Evolutionary conservation across 1,139 yeast genomes (phyloP).

Genomic region (Taphrina communis): DNA sequence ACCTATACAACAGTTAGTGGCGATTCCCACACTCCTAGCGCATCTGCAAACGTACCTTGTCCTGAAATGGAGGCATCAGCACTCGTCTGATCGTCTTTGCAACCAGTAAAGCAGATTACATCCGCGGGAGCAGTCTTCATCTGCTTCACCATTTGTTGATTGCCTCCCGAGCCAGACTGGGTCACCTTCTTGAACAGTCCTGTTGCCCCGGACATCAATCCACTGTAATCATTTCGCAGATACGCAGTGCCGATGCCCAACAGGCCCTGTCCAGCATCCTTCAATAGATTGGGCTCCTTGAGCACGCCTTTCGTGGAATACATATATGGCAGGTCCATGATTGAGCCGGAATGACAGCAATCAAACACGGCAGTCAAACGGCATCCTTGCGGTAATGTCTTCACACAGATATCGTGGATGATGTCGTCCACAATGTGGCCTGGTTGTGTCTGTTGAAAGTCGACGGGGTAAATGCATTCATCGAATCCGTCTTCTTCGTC

Average conservation of each 20-base stretch:
- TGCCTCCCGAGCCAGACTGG: conserved; percentile 52
- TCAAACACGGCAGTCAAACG: conserved; percentile 82
- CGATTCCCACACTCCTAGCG: too few relatives aligned
- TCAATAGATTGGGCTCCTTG: conserved; percentile 85
- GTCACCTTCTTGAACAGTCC: conserved; percentile 61
- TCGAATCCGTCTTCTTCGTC: conserved; percentile 92
- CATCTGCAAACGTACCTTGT: conserved; percentile 58
- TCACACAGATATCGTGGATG: conserved; percentile 78
- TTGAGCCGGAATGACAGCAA: conserved; percentile 94
- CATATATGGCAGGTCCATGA: conserved; percentile 82
- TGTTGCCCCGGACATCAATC: conserved; percentile 59
- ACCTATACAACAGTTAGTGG: conserved; percentile 13
- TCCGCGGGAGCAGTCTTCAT: conserved; percentile 86
- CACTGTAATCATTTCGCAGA: conserved; percentile 69
- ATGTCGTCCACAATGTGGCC: conserved; percentile 85
- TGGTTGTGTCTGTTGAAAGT: conserved; percentile 62
- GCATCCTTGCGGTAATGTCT: conserved; percentile 78
- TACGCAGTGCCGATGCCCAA: conserved; percentile 73
- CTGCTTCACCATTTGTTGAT: conserved; percentile 57
- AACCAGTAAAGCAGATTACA: conserved; percentile 79
- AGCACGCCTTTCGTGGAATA: conserved; percentile 90
- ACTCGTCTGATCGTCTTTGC: conserved; percentile 39
- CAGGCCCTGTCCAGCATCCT: conserved; percentile 82
- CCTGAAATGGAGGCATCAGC: conserved; percentile 41
- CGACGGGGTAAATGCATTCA: conserved; percentile 90